These are phyloP conservation scores for Escallonia rubra DNA, from an alignment of 129 eudicot species.

Conservation along the genomic window DNA sequence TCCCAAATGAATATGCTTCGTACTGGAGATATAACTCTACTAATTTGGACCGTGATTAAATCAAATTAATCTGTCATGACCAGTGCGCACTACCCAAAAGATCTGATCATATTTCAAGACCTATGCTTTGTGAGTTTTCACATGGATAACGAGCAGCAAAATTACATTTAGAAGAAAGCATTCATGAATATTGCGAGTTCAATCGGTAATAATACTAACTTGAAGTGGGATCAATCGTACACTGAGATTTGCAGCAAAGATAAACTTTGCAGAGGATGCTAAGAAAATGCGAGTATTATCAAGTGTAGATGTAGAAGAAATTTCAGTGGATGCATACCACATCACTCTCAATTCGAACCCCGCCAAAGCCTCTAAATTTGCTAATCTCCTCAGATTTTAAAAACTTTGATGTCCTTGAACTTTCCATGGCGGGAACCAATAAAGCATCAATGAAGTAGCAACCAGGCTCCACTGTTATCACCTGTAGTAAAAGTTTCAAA, in stretches of 20 bases:
- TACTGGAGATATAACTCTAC: too few relatives aligned
- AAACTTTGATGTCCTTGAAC: slow-evolving; percentile 60
- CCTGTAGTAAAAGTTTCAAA: slow-evolving; percentile 39
- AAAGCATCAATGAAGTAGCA: slow-evolving; percentile 92
- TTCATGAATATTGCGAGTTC: too few relatives aligned
- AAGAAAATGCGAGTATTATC: neutral
- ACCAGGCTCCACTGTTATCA: slow-evolving; percentile 97
- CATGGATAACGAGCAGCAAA: too few relatives aligned
- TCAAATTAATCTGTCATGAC: too few relatives aligned
- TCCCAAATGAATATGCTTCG: too few relatives aligned
- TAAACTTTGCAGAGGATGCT: neutral
- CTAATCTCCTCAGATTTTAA: slow-evolving; percentile 49
- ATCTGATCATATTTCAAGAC: too few relatives aligned
- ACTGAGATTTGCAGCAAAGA: too few relatives aligned
- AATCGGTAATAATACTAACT: too few relatives aligned
- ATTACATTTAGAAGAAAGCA: too few relatives aligned
- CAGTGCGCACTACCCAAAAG: too few relatives aligned
- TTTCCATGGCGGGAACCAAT: slow-evolving; percentile 77
- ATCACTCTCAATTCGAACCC: slow-evolving; percentile 95
- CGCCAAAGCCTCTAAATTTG: slow-evolving; percentile 84
- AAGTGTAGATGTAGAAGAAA: slow-evolving; percentile 1
- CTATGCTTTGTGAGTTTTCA: too few relatives aligned
- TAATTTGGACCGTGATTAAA: too few relatives aligned
- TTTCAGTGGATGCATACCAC: slow-evolving; percentile 39
- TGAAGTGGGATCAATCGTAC: neutral